A percentile compares a stretch with the other conserved stretches of the same genome.
phyloP scores from a whole-genome alignment of 139 green algal species.

The Gonium pectorale region DNA sequence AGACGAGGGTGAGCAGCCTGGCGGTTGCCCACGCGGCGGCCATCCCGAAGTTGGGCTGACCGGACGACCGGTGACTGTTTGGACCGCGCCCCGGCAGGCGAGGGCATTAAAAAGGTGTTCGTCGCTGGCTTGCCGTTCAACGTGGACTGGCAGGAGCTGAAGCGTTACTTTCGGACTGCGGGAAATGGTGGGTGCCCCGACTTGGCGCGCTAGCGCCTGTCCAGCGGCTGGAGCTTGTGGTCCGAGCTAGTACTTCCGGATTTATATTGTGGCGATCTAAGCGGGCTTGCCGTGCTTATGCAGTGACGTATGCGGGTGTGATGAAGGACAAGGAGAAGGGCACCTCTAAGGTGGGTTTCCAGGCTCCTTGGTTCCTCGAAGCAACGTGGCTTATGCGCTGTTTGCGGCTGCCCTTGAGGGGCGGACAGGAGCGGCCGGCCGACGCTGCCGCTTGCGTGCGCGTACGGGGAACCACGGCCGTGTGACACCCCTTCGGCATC shows the following conservation, averaged over 20 bases:
- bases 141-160: slow-evolving; percentile 77
- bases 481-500: neutral
- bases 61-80: no score
- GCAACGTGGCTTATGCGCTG: no score
- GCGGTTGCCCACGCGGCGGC: neutral
- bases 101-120: slow-evolving; percentile 62
- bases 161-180: slow-evolving; percentile 73
- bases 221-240: no score
- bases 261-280: no score
- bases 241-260: no score
- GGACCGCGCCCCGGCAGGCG: neutral
- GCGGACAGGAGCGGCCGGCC: no score
- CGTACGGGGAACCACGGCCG: no score
- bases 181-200: slow-evolving; percentile 56
- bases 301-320: slow-evolving; percentile 53
- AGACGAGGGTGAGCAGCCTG: slow-evolving; percentile 15
- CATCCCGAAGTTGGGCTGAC: neutral
- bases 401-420: no score
- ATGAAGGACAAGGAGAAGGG: slow-evolving; percentile 63
- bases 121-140: slow-evolving; percentile 75
- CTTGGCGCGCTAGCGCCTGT: no score
- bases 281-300: neutral
- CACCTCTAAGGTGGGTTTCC: slow-evolving; percentile 40
- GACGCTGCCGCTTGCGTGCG: no score
- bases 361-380: neutral